Evolutionary conservation across 768 basidiomycete species (phyloP).

Genomic region (Lactarius deliciosus): DNA sequence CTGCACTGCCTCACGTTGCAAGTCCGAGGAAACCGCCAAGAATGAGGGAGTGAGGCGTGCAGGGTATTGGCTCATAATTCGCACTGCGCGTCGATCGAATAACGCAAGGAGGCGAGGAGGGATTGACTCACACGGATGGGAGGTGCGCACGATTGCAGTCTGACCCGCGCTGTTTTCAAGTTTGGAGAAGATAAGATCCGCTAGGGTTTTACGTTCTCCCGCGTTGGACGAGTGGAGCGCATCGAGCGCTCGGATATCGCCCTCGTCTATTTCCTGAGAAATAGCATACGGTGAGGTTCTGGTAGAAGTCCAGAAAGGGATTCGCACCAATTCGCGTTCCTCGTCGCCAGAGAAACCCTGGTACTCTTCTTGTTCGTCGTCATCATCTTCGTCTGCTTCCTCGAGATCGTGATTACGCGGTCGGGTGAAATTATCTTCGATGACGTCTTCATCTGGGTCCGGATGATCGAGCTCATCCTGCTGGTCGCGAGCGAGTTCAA

Average conservation of each 20-base stretch:
- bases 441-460: constrained; percentile 33
- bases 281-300: background rate
- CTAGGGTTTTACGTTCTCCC: constrained; percentile 79
- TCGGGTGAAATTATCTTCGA: constrained; percentile 34
- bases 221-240: constrained; percentile 72
- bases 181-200: constrained; percentile 96
- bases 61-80: too few relatives aligned
- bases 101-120: background rate
- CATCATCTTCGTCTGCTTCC: constrained; percentile 51
- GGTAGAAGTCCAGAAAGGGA: background rate
- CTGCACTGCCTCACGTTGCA: background rate
- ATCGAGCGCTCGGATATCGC: constrained; percentile 85
- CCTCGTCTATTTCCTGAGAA: constrained; percentile 81
- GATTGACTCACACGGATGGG: constrained; percentile 48
- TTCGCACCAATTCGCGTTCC: constrained; percentile 51
- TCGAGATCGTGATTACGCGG: constrained; percentile 32
- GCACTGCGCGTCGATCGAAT: background rate
- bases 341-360: constrained; percentile 42
- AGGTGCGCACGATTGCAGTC: constrained; percentile 57
- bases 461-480: constrained; percentile 76
- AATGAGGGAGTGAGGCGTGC: background rate
- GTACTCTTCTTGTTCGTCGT: constrained; percentile 52
- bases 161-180: constrained; percentile 62
- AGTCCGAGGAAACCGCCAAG: background rate
- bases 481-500: constrained; percentile 90